These are phyloP conservation scores for Clavispora santaluciae DNA, from an alignment of 805 yeast species.

Conservation along the genomic window DNA sequence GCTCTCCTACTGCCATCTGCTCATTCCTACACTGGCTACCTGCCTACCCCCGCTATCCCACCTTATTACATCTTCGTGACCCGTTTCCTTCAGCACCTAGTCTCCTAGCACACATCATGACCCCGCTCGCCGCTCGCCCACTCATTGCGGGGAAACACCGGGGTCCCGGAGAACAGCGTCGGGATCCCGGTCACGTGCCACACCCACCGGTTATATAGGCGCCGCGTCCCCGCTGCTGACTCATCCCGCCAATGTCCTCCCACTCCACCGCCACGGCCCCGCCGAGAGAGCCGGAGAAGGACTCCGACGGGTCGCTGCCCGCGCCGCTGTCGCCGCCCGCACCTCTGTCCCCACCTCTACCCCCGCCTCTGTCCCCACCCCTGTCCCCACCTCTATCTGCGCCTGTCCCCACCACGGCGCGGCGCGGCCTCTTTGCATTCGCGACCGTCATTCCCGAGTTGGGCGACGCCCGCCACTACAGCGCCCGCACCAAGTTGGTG, in stretches of 20 bases:
- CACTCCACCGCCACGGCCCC: background rate
- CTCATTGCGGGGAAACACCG: too few species aligned
- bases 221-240: background rate
- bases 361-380: background rate
- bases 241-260: background rate
- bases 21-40: too few species aligned
- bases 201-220: background rate
- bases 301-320: too few species aligned
- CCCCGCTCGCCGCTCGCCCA: too few species aligned
- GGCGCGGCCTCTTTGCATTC: conserved; percentile 56
- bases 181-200: background rate
- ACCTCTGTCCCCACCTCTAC: background rate
- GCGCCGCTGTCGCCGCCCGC: background rate
- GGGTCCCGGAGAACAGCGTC: background rate
- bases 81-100: too few species aligned
- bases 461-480: conserved; percentile 64
- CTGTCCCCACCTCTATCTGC: background rate
- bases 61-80: too few species aligned
- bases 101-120: too few species aligned
- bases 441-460: conserved; percentile 63
- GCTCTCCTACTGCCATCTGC: too few species aligned
- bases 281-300: too few species aligned
- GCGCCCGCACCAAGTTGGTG: conserved; percentile 42
- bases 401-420: conserved; percentile 7
- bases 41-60: too few species aligned